phyloP scores from a whole-genome alignment of 1,284 basidiomycete genomes.

The Thelephora terrestris region DNA sequence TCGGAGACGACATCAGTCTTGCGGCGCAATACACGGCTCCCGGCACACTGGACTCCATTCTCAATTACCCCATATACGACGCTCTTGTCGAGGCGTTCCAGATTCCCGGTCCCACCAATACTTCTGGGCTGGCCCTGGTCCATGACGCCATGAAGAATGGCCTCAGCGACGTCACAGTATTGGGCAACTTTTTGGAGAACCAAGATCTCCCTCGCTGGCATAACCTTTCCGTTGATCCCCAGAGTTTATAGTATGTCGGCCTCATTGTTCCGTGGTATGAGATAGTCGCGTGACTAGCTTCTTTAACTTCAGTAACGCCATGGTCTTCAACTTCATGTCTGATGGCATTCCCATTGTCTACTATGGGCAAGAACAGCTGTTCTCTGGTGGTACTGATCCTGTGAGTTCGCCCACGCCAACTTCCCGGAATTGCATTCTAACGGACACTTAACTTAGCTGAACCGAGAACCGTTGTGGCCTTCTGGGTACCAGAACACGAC shows the following conservation, averaged over 20 bases:
- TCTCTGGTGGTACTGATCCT: constrained; percentile 28
- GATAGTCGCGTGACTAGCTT: background rate
- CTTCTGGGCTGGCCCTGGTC: constrained; percentile 20
- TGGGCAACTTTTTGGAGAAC: constrained; percentile 53
- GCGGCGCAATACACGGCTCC: constrained; percentile 19
- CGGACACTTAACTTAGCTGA: constrained; percentile 33
- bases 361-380: constrained; percentile 45
- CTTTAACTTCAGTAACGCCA: constrained; percentile 22
- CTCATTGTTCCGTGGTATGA: background rate
- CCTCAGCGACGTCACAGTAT: constrained; percentile 25
- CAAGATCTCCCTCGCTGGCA: constrained; percentile 45
- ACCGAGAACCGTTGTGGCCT: constrained; percentile 73
- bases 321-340: constrained; percentile 26
- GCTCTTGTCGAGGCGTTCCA: constrained; percentile 30
- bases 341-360: constrained; percentile 45
- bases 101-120: constrained; percentile 24
- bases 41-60: constrained; percentile 35
- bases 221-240: constrained; percentile 28
- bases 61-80: constrained; percentile 46
- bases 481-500: constrained; percentile 54
- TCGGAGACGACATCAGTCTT: constrained; percentile 34
- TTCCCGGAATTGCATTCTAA: background rate
- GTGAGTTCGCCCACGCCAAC: constrained; percentile 1
- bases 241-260: constrained; percentile 21
- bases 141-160: constrained; percentile 21